phyloP scores from a whole-genome alignment of 2,329 filamentous ascomycete species.

The Neofusicoccum parvum region DNA sequence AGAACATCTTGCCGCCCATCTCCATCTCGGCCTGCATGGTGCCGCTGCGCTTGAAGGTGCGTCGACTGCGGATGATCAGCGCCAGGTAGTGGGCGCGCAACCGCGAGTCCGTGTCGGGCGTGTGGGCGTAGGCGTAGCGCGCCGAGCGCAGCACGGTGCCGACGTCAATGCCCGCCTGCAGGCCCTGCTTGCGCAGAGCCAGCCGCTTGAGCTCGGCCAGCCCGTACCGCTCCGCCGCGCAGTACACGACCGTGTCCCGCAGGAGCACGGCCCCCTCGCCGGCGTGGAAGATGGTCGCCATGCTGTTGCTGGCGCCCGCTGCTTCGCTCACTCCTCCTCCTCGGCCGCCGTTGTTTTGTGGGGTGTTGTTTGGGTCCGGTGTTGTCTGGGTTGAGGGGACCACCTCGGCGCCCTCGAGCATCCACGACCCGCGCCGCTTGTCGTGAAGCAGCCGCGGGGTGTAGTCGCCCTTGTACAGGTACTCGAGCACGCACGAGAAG shows the following conservation, averaged over 20 bases:
- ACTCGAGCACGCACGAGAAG: slow-evolving; percentile 92
- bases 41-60: slow-evolving; percentile 96
- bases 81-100: slow-evolving; percentile 97
- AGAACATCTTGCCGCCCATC: slow-evolving; percentile 90
- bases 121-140: slow-evolving; percentile 94
- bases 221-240: slow-evolving; percentile 85
- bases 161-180: slow-evolving; percentile 90
- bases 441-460: slow-evolving; percentile 86
- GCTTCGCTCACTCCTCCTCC: slow-evolving; percentile 33
- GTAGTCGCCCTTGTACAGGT: slow-evolving; percentile 96
- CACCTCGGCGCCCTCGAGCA: slow-evolving; percentile 72
- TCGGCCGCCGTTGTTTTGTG: slow-evolving; percentile 56
- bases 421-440: slow-evolving; percentile 84
- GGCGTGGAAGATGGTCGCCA: slow-evolving; percentile 77
- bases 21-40: slow-evolving; percentile 99
- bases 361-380: slow-evolving; percentile 52
- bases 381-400: slow-evolving; percentile 37
- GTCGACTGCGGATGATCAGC: slow-evolving; percentile 94
- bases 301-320: slow-evolving; percentile 48
- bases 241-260: slow-evolving; percentile 93
- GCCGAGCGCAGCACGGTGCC: slow-evolving; percentile 88
- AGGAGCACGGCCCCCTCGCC: slow-evolving; percentile 76
- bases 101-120: slow-evolving; percentile 86
- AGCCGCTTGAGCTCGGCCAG: slow-evolving; percentile 90
- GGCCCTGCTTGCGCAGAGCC: slow-evolving; percentile 89